Base-by-base conservation (phyloP, 2,329 filamentous ascomycete genomes). In the Stachybotrys chartarum region DNA sequence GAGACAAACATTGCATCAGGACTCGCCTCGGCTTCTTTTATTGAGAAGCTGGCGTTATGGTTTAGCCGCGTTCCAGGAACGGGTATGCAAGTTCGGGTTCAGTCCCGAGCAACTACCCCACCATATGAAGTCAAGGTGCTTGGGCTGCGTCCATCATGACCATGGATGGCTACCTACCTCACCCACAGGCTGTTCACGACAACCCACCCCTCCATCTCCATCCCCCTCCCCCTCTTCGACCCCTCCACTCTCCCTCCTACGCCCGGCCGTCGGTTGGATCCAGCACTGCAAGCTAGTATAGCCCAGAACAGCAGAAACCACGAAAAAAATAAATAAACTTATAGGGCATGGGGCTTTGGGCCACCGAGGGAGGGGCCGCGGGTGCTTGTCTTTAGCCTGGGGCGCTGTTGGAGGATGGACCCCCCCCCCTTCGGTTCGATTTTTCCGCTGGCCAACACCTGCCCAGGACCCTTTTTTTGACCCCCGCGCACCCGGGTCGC, bases 381-480 rank as follows among this genome's bases (percentile, higher is more conserved):
- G 24, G 8, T 42, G 35, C 35, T 42, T 42, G 35, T 42, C 10
- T 42, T 42, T 42, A 42, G 10, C 14, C 35, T 42, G 5, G 24
- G 24, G 8, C 35, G 10, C 3, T 14, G 3, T 14, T 42, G 35
- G 35, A 42, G 35, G 14, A 42, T 31, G 30, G 54, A 50, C 30
- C 55, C 51, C 52, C 35, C 48, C 32, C 50, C 12, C n/a, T 42
- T 50, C 60, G 57, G 59, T 58, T 51, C 60, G 46, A 56, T 58
- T 61, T 60, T 55, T 60, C 60, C 59, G 55, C 58, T 58, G 59
- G 48, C 18, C 30, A 50, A n/a, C 24, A 30, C 30, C 24, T 24
- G 14, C 48, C 18, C 24, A 12, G 18, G n/a, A 48, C n/a, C 24
- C 24, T 17, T 48, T 30, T 17, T 48, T 48, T 42, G 35, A 42